Conservation (phyloP, 208 protist genomes). For the Crithidia sp. region DNA sequence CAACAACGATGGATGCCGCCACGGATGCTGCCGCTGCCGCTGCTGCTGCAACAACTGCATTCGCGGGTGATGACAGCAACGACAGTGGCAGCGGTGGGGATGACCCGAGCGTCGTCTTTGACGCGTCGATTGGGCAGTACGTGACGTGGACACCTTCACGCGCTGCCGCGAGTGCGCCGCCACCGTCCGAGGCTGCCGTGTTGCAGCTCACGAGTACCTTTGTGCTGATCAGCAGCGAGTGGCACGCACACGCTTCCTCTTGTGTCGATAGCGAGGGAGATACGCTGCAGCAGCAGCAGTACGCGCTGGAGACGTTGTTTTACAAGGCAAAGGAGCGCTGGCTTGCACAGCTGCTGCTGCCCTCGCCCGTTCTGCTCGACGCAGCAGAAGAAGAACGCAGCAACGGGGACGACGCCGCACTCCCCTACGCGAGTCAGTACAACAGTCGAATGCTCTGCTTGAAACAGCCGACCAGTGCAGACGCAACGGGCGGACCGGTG, state of each 20-base stretch:
- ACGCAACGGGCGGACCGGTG: neutral
- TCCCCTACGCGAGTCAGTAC: neutral
- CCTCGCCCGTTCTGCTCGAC: neutral
- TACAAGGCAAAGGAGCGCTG: conserved; percentile 23
- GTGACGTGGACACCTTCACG: neutral
- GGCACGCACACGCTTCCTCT: neutral
- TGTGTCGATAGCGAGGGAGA: neutral
- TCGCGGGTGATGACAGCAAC: neutral
- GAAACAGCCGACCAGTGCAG: neutral
- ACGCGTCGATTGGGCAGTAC: conserved; percentile 3
- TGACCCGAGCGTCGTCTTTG: neutral
- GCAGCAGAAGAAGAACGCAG: neutral
- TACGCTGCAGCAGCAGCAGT: neutral
- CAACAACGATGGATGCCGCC: neutral
- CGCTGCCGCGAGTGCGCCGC: no score
- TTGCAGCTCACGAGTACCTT: conserved; percentile 33
- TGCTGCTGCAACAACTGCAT: neutral
- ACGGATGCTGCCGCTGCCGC: neutral
- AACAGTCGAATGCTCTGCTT: conserved; percentile 13
- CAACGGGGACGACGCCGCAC: neutral
- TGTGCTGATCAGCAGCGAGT: conserved; percentile 16
- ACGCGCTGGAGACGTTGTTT: conserved; percentile 6
- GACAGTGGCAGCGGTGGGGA: neutral
- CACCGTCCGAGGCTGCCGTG: neutral
- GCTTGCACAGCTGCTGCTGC: conserved; percentile 27